Base-by-base conservation (phyloP, 352 stramenopile species). In the Phytophthora cryptogea region DNA sequence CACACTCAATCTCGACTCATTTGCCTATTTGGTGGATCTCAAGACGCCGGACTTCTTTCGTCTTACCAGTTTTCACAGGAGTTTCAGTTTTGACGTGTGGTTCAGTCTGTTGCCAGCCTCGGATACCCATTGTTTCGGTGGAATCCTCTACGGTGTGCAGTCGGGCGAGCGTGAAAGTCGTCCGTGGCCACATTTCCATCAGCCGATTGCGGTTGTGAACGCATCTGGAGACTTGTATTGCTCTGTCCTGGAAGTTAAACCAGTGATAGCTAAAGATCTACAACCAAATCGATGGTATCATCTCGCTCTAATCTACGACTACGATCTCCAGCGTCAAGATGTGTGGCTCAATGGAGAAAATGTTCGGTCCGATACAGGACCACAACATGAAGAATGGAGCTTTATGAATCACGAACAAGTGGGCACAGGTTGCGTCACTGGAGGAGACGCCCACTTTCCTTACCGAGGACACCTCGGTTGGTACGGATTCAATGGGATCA, bases 281-380 rank as follows among this genome's bases (percentile, higher is more conserved):
- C 31, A 66, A 23, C 40, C 41, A 8, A 41, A 46, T 16, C 54
- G 58, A 11, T 80, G 72, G 72, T 78, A 80, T 28, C 65, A 78
- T 17, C 36, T 79, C 35, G 63, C 41, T 5, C 51, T 74, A 0
- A 56, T 56, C 11, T 79, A 71, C 41, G 51, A 64, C 23, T 16
- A 37, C 3, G 23, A 60, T 13, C 16, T 52, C 16, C 48, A 71
- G 59, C 3, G 33, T 1, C 43, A 62, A 55, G 43, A 62, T 10
- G 62, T 76, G 23, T 74, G 63, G 9, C 33, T 79, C 4, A 31
- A 76, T 28, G 70, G 66, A 8, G 27, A 54, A 13, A 44, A 50
- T 2, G 10, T 69, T 17, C 6, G 16, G 10, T 59, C 27, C 1
- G 36, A n/a, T 23, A 39, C 20, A n/a, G 54, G 52, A 0, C 5